Conservation (phyloP, 495 filamentous ascomycete genomes). For the Xylaria grammica region DNA sequence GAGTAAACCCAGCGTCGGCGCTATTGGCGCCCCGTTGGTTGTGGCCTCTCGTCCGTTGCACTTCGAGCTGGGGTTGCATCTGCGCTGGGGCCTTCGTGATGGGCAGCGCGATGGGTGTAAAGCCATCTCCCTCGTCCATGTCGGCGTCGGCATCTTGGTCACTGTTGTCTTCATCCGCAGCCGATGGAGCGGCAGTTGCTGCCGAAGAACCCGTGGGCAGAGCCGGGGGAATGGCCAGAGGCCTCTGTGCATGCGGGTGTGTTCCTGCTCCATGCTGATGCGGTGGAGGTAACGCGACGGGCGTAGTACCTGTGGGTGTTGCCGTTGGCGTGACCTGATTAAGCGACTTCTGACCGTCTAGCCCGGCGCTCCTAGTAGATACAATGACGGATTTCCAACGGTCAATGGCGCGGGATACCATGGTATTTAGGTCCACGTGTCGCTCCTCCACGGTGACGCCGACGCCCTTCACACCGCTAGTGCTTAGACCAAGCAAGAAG, state of each 20-base stretch:
- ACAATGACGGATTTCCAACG: conserved; percentile 59
- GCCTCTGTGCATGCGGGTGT: conserved; percentile 25
- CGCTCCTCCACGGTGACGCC: conserved; percentile 50
- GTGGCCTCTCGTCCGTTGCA: conserved; percentile 30
- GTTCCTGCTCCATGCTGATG: conserved; percentile 15
- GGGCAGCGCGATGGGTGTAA: conserved; percentile 33
- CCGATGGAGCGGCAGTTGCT: conserved; percentile 22
- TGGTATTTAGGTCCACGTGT: conserved; percentile 49
- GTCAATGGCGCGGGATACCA: conserved; percentile 53
- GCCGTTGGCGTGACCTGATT: conserved; percentile 27
- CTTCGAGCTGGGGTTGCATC: conserved; percentile 35
- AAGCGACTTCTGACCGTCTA: conserved; percentile 44
- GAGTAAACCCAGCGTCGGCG: conserved; percentile 29
- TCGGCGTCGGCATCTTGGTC: conserved; percentile 48
- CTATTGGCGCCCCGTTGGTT: conserved; percentile 25
- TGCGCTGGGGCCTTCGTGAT: conserved; percentile 27
- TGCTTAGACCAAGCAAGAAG: conserved; percentile 40
- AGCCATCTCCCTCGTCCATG: conserved; percentile 47
- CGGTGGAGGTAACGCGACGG: conserved; percentile 17
- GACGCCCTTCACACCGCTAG: conserved; percentile 32
- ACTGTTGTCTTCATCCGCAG: conserved; percentile 42
- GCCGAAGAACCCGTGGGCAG: conserved; percentile 20
- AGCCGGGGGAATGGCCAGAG: conserved; percentile 21
- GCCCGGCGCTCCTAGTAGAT: conserved; percentile 42
- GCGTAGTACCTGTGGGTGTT: conserved; percentile 22